phyloP scores from a whole-genome alignment of 1,139 yeast species.

The Saccharomyces hybrid region DNA sequence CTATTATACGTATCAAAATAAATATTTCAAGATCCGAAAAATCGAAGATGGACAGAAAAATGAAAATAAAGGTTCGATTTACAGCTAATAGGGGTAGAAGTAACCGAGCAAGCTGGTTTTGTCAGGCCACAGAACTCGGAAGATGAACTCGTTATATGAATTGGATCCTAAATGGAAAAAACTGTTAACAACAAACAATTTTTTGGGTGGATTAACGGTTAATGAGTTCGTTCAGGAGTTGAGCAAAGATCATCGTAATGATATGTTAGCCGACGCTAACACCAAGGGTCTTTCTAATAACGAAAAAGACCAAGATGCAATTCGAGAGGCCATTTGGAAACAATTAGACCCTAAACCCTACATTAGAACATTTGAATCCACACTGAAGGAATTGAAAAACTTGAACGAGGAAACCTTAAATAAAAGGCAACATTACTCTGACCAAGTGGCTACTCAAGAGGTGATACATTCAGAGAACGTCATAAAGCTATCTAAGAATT shows the following conservation, averaged over 20 bases:
- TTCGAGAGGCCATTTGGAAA: conserved; percentile 12
- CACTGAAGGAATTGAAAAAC: conserved; percentile 59
- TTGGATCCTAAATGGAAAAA: no score
- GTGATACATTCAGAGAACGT: conserved; percentile 62
- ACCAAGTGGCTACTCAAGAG: conserved; percentile 56
- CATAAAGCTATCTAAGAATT: conserved; percentile 44
- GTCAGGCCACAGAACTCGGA: no score
- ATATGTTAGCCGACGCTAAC: conserved; percentile 1
- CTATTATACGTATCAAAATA: no score
- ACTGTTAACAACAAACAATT: no score
- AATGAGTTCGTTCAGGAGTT: no score
- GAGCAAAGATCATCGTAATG: conserved; percentile 18
- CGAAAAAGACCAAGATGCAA: background rate
- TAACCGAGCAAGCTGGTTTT: no score
- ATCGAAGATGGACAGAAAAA: no score
- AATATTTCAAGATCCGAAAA: no score
- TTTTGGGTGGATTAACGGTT: no score
- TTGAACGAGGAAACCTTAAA: conserved; percentile 47
- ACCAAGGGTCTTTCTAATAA: background rate
- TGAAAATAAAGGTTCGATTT: no score
- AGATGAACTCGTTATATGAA: no score
- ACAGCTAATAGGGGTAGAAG: no score
- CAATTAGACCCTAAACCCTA: conserved; percentile 85
- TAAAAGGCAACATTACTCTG: conserved; percentile 43
- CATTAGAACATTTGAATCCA: conserved; percentile 86